Evolutionary conservation across 331 rosid species (phyloP).

Genomic region (Stylosanthes scabra): DNA sequence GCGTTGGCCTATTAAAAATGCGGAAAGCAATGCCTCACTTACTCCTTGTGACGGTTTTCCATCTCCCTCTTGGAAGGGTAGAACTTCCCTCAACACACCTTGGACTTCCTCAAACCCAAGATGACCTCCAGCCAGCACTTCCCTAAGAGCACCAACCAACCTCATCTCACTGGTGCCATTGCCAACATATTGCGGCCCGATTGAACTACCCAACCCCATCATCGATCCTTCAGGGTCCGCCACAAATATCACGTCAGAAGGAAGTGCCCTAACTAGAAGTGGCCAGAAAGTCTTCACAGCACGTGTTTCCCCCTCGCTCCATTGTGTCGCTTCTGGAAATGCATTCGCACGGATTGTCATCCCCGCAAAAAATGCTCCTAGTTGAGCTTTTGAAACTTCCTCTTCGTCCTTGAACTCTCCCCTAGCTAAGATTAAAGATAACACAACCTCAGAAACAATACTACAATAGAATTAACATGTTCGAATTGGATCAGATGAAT

Average conservation of each 20-base stretch:
- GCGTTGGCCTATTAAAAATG: constrained; percentile 95
- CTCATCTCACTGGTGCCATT: constrained; percentile 79
- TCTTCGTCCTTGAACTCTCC: constrained; percentile 77
- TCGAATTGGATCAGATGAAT: not conserved
- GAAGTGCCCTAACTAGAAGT: constrained; percentile 75
- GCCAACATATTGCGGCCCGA: constrained; percentile 86
- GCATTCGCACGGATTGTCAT: constrained; percentile 95
- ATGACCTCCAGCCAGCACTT: constrained; percentile 95
- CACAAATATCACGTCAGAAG: constrained; percentile 78
- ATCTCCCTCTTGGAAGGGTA: constrained; percentile 60
- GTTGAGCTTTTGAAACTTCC: constrained; percentile 79
- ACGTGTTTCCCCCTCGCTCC: constrained; percentile 94
- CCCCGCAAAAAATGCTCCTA: constrained; percentile 95
- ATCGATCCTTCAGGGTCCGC: constrained; percentile 93
- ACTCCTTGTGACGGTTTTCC: constrained; percentile 52
- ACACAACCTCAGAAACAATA: not conserved
- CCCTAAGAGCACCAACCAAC: constrained; percentile 94
- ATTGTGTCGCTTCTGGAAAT: constrained; percentile 93
- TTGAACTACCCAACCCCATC: constrained; percentile 80
- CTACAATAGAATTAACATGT: not conserved
- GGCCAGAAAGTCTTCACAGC: constrained; percentile 93
- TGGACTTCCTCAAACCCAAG: constrained; percentile 97
- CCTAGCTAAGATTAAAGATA: constrained; percentile 54
- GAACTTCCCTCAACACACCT: constrained; percentile 81
- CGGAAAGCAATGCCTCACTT: constrained; percentile 88